Evolutionary conservation across 352 stramenopile species (phyloP).

Genomic region (Pseudoperonospora humuli): DNA sequence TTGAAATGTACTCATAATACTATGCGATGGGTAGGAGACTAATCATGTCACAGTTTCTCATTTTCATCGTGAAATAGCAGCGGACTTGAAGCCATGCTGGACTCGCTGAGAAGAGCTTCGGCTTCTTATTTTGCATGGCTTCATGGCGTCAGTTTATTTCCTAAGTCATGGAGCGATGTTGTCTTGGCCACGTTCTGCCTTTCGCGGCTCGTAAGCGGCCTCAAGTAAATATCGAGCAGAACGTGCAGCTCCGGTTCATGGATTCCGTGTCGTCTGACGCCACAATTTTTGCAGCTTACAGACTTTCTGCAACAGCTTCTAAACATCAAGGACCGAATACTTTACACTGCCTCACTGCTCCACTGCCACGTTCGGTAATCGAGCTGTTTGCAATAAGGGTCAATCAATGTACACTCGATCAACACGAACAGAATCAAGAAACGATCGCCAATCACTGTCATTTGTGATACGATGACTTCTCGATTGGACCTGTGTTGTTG

Average conservation of each 20-base stretch:
- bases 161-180: constrained; percentile 35
- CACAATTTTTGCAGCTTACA: constrained; percentile 28
- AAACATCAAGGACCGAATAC: constrained; percentile 45
- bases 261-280: constrained; percentile 5
- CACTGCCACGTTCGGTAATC: constrained; percentile 5
- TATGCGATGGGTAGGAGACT: neutral
- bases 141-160: neutral
- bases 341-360: constrained; percentile 24
- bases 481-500: constrained; percentile 15
- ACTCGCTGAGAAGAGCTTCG: constrained; percentile 20
- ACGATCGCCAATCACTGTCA: constrained; percentile 1
- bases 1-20: neutral
- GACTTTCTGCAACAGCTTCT: constrained; percentile 35
- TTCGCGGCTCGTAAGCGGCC: constrained; percentile 34
- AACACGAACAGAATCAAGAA: constrained; percentile 13
- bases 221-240: constrained; percentile 25
- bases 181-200: constrained; percentile 55
- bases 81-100: constrained; percentile 13
- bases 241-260: constrained; percentile 16
- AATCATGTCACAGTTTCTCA: neutral
- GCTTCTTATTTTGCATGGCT: neutral
- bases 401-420: constrained; percentile 30
- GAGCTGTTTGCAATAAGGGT: constrained; percentile 43
- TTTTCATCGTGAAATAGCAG: neutral
- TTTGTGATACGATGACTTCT: constrained; percentile 30